These are phyloP conservation scores for Calendula officinalis DNA, from an alignment of 129 eudicot species.

Conservation along the genomic window DNA sequence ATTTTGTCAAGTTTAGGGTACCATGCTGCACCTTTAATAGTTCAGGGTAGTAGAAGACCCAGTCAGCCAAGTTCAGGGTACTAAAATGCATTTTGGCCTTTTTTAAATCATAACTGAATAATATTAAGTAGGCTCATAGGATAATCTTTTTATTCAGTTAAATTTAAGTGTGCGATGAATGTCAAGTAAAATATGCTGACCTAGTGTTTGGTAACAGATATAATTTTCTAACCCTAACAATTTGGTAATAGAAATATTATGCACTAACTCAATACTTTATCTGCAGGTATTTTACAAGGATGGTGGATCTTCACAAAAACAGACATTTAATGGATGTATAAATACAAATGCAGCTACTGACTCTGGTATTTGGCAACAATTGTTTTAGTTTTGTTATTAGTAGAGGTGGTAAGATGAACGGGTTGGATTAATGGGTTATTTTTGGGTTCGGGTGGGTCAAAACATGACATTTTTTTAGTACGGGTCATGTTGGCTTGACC, in stretches of 20 bases:
- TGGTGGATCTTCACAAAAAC: constrained; percentile 29
- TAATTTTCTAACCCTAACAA: not conserved
- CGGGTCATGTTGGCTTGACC: not conserved
- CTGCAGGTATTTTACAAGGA: constrained; percentile 67
- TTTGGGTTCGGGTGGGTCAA: too few species aligned
- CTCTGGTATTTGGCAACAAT: constrained; percentile 29
- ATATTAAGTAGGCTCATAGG: not conserved
- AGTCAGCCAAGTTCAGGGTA: too few species aligned
- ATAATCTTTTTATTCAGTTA: not conserved
- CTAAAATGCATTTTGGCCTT: not conserved
- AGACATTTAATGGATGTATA: constrained; percentile 24
- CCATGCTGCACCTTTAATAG: too few species aligned
- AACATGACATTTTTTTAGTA: not conserved
- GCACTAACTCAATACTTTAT: not conserved
- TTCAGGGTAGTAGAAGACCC: not conserved
- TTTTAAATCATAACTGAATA: not conserved
- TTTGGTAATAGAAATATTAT: not conserved
- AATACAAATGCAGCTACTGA: constrained; percentile 34
- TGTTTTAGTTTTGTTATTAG: not conserved
- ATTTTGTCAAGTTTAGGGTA: too few species aligned
- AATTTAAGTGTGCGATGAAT: constrained; percentile 1
- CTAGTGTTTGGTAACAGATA: not conserved
- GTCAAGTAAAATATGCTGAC: constrained; percentile 2
- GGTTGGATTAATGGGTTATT: constrained; percentile 3
- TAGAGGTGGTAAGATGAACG: not conserved